Conservation (phyloP, 495 filamentous ascomycete genomes). For the Neurospora sp. region DNA sequence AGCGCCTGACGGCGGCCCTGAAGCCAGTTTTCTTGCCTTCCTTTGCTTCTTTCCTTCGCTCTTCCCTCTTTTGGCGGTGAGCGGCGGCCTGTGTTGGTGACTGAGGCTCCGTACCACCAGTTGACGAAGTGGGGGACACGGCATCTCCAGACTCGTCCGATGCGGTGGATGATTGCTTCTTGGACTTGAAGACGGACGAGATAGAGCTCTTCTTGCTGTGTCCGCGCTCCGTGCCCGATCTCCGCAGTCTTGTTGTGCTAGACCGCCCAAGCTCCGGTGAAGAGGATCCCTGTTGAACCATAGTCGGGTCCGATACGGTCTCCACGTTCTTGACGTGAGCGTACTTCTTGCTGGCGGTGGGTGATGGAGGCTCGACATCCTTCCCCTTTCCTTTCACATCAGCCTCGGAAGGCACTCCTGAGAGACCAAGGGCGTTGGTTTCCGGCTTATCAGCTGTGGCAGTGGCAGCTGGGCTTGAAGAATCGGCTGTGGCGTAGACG, state of each 20-base stretch:
- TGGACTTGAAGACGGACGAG: constrained; percentile 2
- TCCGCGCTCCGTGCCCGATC: constrained; percentile 12
- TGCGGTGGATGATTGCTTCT: background rate
- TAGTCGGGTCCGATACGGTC: constrained; percentile 22
- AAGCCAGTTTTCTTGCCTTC: constrained; percentile 72
- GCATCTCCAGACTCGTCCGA: constrained; percentile 11
- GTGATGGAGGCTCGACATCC: constrained; percentile 16
- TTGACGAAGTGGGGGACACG: constrained; percentile 4
- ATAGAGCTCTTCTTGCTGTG: constrained; percentile 7
- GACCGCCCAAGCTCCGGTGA: constrained; percentile 27
- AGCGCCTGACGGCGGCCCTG: constrained; percentile 45
- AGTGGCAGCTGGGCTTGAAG: constrained; percentile 26
- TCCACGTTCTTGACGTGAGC: constrained; percentile 28
- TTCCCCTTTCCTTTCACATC: constrained; percentile 23
- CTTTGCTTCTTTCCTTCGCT: constrained; percentile 49
- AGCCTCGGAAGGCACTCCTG: constrained; percentile 21
- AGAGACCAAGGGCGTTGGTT: constrained; percentile 17
- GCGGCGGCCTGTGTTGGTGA: constrained; percentile 3
- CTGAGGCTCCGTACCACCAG: constrained; percentile 11
- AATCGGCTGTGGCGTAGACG: constrained; percentile 33
- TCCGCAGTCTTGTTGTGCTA: constrained; percentile 19
- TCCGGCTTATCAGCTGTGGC: constrained; percentile 19
- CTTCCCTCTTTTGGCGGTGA: constrained; percentile 23
- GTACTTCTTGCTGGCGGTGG: constrained; percentile 29
- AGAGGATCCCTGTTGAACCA: constrained; percentile 10